Evolutionary conservation across 805 yeast genomes (phyloP).

Genomic region (Saccharomyces cerevisiae): DNA sequence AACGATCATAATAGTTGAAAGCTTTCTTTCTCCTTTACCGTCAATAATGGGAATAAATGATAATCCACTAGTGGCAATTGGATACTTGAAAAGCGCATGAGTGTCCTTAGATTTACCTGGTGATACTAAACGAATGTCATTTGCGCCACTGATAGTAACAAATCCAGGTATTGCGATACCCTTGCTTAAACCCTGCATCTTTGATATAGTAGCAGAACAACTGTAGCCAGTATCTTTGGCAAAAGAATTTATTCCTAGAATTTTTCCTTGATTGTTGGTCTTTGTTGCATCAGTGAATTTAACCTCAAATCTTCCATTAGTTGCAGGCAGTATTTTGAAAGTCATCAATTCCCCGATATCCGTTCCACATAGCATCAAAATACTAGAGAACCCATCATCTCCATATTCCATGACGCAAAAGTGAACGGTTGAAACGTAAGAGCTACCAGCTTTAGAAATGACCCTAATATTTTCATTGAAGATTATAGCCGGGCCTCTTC

Average conservation of each 20-base stretch:
- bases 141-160: constrained; percentile 44
- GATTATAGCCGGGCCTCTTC: constrained; percentile 70
- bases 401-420: constrained; percentile 66
- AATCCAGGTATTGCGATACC: constrained; percentile 59
- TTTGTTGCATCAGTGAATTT: constrained; percentile 41
- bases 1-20: constrained; percentile 42
- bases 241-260: constrained; percentile 50
- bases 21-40: constrained; percentile 19
- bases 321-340: constrained; percentile 57
- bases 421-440: constrained; percentile 50
- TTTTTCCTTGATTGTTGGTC: constrained; percentile 40
- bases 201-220: constrained; percentile 52
- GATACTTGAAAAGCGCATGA: constrained; percentile 49
- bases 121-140: constrained; percentile 55
- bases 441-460: constrained; percentile 20
- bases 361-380: constrained; percentile 69
- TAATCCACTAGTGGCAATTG: constrained; percentile 42
- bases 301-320: constrained; percentile 53
- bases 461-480: constrained; percentile 32
- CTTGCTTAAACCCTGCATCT: constrained; percentile 49
- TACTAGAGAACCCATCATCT: constrained; percentile 62
- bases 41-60: constrained; percentile 31
- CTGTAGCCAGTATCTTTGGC: constrained; percentile 54
- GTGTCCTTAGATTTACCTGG: constrained; percentile 55
- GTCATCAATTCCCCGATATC: constrained; percentile 60